phyloP scores from a whole-genome alignment of 2,329 filamentous ascomycete species.

The Dactylella cylindrospora region DNA sequence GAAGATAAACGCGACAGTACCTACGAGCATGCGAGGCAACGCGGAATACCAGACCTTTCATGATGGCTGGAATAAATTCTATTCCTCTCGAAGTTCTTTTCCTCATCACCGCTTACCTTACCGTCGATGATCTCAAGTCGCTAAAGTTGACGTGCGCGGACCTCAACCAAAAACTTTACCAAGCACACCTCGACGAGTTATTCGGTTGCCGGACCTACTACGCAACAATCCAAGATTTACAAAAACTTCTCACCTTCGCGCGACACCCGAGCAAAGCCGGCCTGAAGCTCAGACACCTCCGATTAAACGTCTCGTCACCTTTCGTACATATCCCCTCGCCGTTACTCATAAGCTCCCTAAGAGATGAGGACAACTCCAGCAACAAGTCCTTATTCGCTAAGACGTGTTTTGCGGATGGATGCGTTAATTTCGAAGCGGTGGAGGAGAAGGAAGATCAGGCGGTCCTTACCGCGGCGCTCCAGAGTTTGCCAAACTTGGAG shows the following conservation, averaged over 20 bases:
- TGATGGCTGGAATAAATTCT: slow-evolving; percentile 16
- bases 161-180: slow-evolving; percentile 14
- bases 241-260: slow-evolving; percentile 21
- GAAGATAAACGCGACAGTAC: too few species aligned
- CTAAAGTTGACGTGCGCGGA: slow-evolving; percentile 11
- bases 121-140: slow-evolving; percentile 19
- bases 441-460: slow-evolving; percentile 40
- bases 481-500: slow-evolving; percentile 34
- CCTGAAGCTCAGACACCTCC: slow-evolving; percentile 31
- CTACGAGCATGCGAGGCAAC: too few species aligned
- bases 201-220: slow-evolving; percentile 28
- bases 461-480: slow-evolving; percentile 23
- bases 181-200: slow-evolving; percentile 9
- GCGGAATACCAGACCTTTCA: too few species aligned
- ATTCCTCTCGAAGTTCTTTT: slow-evolving; percentile 30
- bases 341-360: neutral
- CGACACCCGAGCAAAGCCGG: slow-evolving; percentile 25
- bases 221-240: slow-evolving; percentile 33
- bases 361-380: slow-evolving; percentile 7
- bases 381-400: slow-evolving; percentile 14
- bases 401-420: slow-evolving; percentile 11
- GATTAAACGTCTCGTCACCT: slow-evolving; percentile 24
- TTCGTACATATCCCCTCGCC: slow-evolving; percentile 24
- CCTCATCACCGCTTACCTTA: slow-evolving; percentile 21
- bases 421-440: slow-evolving; percentile 19